Evolutionary conservation across 208 protist genomes (phyloP).

Genomic region (Angomonas ambiguus): DNA sequence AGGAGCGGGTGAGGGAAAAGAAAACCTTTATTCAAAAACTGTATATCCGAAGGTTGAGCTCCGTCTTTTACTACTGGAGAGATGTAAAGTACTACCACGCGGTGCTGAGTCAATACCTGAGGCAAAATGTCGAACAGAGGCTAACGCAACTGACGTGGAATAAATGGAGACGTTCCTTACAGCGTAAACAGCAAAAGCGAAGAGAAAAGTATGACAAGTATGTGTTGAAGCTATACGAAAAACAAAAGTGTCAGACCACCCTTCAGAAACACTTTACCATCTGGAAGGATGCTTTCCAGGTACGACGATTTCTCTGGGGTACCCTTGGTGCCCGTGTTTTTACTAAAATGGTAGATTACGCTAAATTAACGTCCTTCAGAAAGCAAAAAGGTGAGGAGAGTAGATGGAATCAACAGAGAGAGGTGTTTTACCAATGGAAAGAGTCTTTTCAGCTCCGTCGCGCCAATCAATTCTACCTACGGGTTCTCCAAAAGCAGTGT

Average conservation of each 20-base stretch:
- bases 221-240: constrained; percentile 23
- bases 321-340: constrained; percentile 13
- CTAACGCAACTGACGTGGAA: not conserved
- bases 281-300: constrained; percentile 18
- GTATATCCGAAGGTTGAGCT: not conserved
- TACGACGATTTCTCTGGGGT: constrained; percentile 10
- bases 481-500: not conserved
- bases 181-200: not conserved
- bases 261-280: constrained; percentile 12
- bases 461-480: not conserved
- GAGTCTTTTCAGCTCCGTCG: not conserved
- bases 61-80: constrained; percentile 18
- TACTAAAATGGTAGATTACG: not conserved
- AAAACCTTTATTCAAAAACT: not conserved
- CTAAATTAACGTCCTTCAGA: not conserved
- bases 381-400: not conserved
- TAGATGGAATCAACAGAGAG: not conserved
- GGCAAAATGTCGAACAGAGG: not conserved
- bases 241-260: constrained; percentile 17
- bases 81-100: constrained; percentile 31
- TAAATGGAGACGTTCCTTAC: not conserved
- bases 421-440: not conserved
- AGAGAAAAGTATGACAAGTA: constrained; percentile 2
- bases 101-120: constrained; percentile 6
- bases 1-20: not conserved